A percentile compares a stretch with the other conserved stretches of the same genome.
These are phyloP conservation scores for Calonectria fujianensis DNA, from an alignment of 2,329 filamentous ascomycete genomes.

Conservation along the genomic window DNA sequence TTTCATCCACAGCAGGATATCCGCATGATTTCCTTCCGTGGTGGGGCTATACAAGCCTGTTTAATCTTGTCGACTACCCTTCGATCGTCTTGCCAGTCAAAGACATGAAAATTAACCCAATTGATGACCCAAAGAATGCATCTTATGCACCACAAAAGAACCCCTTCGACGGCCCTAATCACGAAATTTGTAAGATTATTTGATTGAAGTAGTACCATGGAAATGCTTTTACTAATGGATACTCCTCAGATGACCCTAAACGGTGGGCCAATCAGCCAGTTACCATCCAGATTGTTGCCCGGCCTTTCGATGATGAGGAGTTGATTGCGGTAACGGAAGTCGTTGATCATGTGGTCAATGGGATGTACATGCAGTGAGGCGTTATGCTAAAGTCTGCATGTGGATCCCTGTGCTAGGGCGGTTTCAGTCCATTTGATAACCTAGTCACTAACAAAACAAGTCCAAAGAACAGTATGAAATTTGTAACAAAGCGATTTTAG, in stretches of 20 bases:
- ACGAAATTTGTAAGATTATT: not conserved
- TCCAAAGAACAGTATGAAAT: no score
- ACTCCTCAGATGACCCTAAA: not conserved
- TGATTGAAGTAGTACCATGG: not conserved
- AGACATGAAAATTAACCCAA: not conserved
- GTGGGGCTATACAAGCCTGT: conserved; percentile 11
- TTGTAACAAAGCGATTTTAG: no score
- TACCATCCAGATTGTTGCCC: not conserved
- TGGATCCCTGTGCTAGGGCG: no score
- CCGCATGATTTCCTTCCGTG: not conserved
- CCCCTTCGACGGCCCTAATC: not conserved
- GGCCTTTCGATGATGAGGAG: conserved; percentile 6
- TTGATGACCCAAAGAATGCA: not conserved
- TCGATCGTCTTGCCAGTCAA: conserved; percentile 1
- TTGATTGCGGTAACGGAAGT: not conserved
- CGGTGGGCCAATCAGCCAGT: conserved; percentile 5
- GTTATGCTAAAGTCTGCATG: not conserved
- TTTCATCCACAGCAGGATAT: not conserved
- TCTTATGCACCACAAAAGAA: not conserved
- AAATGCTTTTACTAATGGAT: no score
- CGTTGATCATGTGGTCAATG: not conserved
- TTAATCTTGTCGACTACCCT: conserved; percentile 8
- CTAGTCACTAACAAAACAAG: no score
- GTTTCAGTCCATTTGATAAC: no score
- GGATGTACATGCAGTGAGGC: not conserved